Base-by-base conservation (phyloP, 805 yeast species). In the Lipomyces anomalus region DNA sequence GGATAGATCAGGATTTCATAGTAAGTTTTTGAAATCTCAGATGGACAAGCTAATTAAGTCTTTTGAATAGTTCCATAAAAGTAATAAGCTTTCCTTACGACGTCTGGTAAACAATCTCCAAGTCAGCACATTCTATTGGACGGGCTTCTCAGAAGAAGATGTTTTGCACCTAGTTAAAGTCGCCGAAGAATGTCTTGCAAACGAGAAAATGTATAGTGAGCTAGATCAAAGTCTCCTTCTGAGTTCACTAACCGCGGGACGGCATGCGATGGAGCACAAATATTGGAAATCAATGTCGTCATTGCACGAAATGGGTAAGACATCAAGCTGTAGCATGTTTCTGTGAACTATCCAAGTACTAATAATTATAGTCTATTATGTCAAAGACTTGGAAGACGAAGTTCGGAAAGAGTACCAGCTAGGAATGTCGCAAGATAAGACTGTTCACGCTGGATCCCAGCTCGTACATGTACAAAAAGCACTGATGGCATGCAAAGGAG, bases 41-140 rank as follows among this genome's bases (percentile, higher is more conserved):
- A 23, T n/a, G 35, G n/a, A 6, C 7, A 38, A 4, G 41, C n/a
- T 9, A 29, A 29, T n/a, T 6, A 7, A 33, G 5, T 38, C 6
- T 13, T 16, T 13, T 3, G 7, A 3, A 6, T 35, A 41, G 85
- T 82, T 82, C 57, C 81, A 81, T 66, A 74, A 79, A 0, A 61
- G 73, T 0, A 80, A 80, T 55, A 66, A 76, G 35, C 61, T 60
- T 17, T 80, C 79, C 50, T 61, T 82, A 32, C 65, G 80, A 48
- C 61, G 80, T 40, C 67, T 82, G 52, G 72, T 82, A 9, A 71
- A 75, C 3, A 82, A 82, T 57, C 58, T 82, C 23, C 84, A 78
- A 60, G 68, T 81, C 47, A 78, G 83, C 1, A 79, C 88, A 0
- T 80, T 82, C 59, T 79, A 78, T 56, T 82, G 89, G 89, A 78